Evolutionary conservation across 495 filamentous ascomycete species (phyloP), one percentile per base, ranked within the genome.

Genomic region (Articulospora tetracladia): DNA sequence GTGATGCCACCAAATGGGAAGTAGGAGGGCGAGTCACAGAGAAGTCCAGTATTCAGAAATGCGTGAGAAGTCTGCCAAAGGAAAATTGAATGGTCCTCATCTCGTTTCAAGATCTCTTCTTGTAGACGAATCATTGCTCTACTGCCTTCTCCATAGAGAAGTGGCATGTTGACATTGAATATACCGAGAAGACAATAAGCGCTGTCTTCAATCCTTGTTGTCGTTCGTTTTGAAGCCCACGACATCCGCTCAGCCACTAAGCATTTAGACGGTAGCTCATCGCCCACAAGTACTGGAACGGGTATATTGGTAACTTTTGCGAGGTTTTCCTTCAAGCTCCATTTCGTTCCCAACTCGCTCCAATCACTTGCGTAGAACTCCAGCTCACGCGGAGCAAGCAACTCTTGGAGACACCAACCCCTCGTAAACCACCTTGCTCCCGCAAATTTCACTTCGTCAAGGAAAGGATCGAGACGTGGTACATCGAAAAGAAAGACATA

Each of bases 391-490:
- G 66, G 55, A 22, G 70, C 17, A 15, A 66, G 17, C 0, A 78
- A 68, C 55, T 79, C 77, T 41, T 79, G 75, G n/a, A 79, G 44
- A 1, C 74, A 77, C 77, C 74, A 55, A 13, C 53, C 53, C 30
- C 53, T 55, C 19, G 25, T 39, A 55, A 55, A 55, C 25, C 20
- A 55, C 30, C 61, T 62, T 10, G 49, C 49, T n/a, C 6, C 49
- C 49, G 3, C 25, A 25, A 52, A 52, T 28, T 23, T 27, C n/a
- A 19, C 47, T 7, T 55, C 28, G 15, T 30, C n/a, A 0, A 11
- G 36, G 17, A 22, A 20, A 8, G 41, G 47, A 13, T 44, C 19
- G 12, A 22, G 19, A 55, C 4, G n/a, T 1, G 41, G 15, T 13
- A 61, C 60, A 30, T 69, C 65, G 17, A 23, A 25, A 11, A 68